These are phyloP conservation scores for Amniculicola lignicola DNA, from an alignment of 495 filamentous ascomycete species.

Conservation along the genomic window DNA sequence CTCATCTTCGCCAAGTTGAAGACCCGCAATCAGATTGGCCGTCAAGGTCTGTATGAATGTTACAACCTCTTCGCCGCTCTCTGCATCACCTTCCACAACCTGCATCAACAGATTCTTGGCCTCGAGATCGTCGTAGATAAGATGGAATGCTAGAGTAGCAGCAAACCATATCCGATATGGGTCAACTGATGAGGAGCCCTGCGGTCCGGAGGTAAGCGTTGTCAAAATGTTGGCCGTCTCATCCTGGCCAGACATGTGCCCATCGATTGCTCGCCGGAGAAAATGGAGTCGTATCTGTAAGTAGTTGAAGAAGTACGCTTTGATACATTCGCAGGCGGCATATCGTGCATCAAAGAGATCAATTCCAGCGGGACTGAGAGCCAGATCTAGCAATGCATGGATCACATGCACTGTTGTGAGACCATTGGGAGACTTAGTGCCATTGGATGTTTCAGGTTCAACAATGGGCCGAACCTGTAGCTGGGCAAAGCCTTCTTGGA, in stretches of 20 bases:
- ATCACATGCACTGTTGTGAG: constrained; percentile 78
- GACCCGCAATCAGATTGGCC: constrained; percentile 70
- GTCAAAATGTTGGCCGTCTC: constrained; percentile 89
- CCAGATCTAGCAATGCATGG: constrained; percentile 85
- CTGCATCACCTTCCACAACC: constrained; percentile 84
- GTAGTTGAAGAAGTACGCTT: constrained; percentile 85
- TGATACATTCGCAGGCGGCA: constrained; percentile 82
- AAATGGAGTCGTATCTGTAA: constrained; percentile 78
- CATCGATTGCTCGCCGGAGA: constrained; percentile 81
- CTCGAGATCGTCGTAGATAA: constrained; percentile 77
- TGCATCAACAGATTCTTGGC: constrained; percentile 76
- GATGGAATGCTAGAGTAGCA: constrained; percentile 80
- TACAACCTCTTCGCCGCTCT: constrained; percentile 89
- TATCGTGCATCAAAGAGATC: constrained; percentile 74
- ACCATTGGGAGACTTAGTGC: constrained; percentile 50
- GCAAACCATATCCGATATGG: constrained; percentile 93
- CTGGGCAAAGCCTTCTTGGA: constrained; percentile 88
- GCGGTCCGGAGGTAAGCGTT: constrained; percentile 63
- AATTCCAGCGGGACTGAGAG: constrained; percentile 63
- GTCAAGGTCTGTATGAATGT: constrained; percentile 88
- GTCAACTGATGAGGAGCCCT: constrained; percentile 61
- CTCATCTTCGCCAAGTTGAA: constrained; percentile 74
- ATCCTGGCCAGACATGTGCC: constrained; percentile 73
- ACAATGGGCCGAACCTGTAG: constrained; percentile 64
- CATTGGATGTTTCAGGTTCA: constrained; percentile 38